These are phyloP conservation scores for Tetracladium setigerum DNA, from an alignment of 495 filamentous ascomycete species.

Conservation along the genomic window DNA sequence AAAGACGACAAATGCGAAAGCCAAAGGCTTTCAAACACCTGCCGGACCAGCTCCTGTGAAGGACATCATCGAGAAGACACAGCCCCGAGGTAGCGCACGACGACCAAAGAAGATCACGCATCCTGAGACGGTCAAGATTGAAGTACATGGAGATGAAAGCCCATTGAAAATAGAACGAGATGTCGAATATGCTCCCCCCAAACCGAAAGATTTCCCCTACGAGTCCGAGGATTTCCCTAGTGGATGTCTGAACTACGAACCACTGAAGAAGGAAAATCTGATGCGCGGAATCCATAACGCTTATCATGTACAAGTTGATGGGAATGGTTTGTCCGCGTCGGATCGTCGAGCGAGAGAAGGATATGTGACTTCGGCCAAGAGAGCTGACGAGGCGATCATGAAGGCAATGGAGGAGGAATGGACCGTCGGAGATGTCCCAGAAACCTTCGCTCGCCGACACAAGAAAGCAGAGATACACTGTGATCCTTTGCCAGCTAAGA, in stretches of 20 bases:
- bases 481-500: constrained; percentile 18
- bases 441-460: constrained; percentile 25
- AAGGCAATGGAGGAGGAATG: constrained; percentile 48
- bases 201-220: constrained; percentile 57
- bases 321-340: constrained; percentile 54
- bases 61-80: constrained; percentile 35
- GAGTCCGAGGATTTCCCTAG: constrained; percentile 68
- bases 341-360: constrained; percentile 55
- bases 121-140: constrained; percentile 33
- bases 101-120: constrained; percentile 31
- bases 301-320: constrained; percentile 58
- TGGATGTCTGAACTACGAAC: constrained; percentile 32
- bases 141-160: constrained; percentile 34
- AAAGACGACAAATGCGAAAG: constrained; percentile 95
- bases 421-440: constrained; percentile 31
- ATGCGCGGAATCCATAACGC: constrained; percentile 59
- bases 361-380: constrained; percentile 40
- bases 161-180: constrained; percentile 41
- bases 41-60: constrained; percentile 20
- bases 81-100: constrained; percentile 26
- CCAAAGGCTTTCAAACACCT: constrained; percentile 54
- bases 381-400: constrained; percentile 52
- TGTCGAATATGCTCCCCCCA: constrained; percentile 41
- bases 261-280: constrained; percentile 50
- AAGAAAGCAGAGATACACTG: constrained; percentile 17